Conservation (phyloP, 2,329 filamentous ascomycete genomes). For the Phoma herbarum region DNA sequence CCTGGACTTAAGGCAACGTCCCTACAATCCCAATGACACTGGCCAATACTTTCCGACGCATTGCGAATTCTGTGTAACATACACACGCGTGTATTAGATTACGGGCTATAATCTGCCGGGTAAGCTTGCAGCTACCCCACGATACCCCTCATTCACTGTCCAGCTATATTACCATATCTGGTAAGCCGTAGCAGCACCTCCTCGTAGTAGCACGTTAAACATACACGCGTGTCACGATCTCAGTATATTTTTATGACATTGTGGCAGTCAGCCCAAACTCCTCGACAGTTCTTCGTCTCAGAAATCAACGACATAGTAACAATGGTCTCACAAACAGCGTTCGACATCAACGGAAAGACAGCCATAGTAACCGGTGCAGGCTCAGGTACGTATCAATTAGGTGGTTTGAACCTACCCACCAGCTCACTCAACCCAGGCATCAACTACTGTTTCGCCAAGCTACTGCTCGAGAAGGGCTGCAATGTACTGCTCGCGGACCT, state of each 20-base stretch:
- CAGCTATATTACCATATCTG: constrained; percentile 16
- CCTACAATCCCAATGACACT: background rate
- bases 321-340: constrained; percentile 2
- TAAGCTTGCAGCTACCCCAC: constrained; percentile 25
- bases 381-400: constrained; percentile 31
- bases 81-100: constrained; percentile 3
- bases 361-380: constrained; percentile 60
- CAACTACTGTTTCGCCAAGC: constrained; percentile 56
- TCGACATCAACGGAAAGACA: constrained; percentile 54
- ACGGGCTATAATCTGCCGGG: constrained; percentile 4
- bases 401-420: background rate
- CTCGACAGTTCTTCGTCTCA: background rate
- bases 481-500: constrained; percentile 61
- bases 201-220: background rate
- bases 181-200: constrained; percentile 20
- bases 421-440: constrained; percentile 50
- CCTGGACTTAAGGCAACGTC: background rate
- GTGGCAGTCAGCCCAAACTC: background rate
- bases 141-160: constrained; percentile 25
- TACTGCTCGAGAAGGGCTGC: constrained; percentile 57
- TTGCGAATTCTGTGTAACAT: background rate
- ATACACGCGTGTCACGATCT: background rate
- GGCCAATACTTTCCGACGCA: background rate
- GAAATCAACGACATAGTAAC: background rate
- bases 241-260: background rate